phyloP scores from a whole-genome alignment of 2,329 filamentous ascomycete genomes.

The Beauveria rudraprayagi region DNA sequence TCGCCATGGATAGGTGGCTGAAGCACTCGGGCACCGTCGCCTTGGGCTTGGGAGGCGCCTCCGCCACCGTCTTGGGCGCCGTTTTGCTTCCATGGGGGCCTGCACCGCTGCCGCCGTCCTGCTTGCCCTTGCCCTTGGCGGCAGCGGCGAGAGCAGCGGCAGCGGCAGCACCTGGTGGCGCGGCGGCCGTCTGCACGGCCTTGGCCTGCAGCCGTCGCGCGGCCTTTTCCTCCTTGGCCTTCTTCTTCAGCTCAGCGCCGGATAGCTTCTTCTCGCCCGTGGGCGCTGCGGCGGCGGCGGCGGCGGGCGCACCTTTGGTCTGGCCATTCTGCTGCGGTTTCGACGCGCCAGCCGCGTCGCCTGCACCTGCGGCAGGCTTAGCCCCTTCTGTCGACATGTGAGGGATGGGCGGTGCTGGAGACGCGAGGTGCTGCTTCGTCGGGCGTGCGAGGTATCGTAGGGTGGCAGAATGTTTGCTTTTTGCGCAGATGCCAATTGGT shows the following conservation, averaged over 20 bases:
- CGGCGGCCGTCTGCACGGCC: conserved; percentile 39
- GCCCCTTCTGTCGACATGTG: conserved; percentile 26
- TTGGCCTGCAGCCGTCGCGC: conserved; percentile 71
- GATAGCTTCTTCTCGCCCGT: conserved; percentile 50
- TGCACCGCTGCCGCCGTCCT: conserved; percentile 35
- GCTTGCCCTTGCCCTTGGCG: conserved; percentile 37
- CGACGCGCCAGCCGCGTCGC: conserved; percentile 16
- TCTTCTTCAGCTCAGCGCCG: conserved; percentile 77
- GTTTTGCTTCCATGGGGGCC: conserved; percentile 21
- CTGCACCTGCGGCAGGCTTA: conserved; percentile 21
- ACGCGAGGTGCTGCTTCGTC: conserved; percentile 7
- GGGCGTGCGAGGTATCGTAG: conserved; percentile 11
- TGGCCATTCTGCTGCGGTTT: conserved; percentile 20
- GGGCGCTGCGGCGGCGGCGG: conserved; percentile 8
- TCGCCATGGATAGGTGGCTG: conserved; percentile 69
- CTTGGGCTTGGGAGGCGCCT: conserved; percentile 40
- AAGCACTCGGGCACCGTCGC: conserved; percentile 64
- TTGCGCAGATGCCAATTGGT: neutral
- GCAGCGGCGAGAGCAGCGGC: conserved; percentile 34
- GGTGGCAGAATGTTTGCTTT: neutral
- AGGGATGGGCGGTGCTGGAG: neutral
- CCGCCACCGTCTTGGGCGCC: conserved; percentile 27
- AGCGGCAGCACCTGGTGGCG: conserved; percentile 29
- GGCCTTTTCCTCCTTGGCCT: conserved; percentile 84
- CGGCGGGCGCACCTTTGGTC: conserved; percentile 13